phyloP scores from a whole-genome alignment of 805 yeast genomes.

The Cyberlindnera lachancei region DNA sequence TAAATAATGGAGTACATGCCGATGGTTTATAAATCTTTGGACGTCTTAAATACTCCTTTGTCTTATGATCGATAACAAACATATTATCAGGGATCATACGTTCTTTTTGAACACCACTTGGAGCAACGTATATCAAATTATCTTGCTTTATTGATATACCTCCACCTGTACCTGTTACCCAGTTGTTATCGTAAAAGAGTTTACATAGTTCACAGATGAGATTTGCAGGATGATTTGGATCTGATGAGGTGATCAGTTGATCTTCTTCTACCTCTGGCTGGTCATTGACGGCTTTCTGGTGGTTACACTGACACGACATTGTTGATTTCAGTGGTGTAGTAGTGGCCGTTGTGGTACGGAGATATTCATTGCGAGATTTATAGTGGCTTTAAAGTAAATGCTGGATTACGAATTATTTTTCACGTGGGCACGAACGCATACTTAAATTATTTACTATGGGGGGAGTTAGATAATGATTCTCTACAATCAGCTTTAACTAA shows the following conservation, averaged over 20 bases:
- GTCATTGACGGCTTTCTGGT: background rate
- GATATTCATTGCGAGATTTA: no score
- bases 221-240: constrained; percentile 55
- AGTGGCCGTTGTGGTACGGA: no score
- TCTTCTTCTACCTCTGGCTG: constrained; percentile 9
- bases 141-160: constrained; percentile 70
- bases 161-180: constrained; percentile 97
- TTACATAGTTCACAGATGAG: constrained; percentile 77
- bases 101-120: constrained; percentile 96
- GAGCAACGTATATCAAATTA: constrained; percentile 66
- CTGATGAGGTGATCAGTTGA: constrained; percentile 15
- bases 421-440: no score
- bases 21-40: constrained; percentile 76
- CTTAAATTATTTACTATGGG: no score
- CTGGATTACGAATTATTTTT: no score
- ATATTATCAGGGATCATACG: constrained; percentile 73
- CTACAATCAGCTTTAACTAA: no score
- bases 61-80: constrained; percentile 61
- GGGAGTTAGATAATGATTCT: no score
- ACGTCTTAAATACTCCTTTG: constrained; percentile 44
- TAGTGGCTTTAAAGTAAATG: no score
- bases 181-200: constrained; percentile 67
- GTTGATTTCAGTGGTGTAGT: no score
- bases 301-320: constrained; percentile 7
- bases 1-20: constrained; percentile 86